These are phyloP conservation scores for Phaeosphaeriaceae sp. DNA, from an alignment of 2,329 filamentous ascomycete genomes.

Conservation along the genomic window DNA sequence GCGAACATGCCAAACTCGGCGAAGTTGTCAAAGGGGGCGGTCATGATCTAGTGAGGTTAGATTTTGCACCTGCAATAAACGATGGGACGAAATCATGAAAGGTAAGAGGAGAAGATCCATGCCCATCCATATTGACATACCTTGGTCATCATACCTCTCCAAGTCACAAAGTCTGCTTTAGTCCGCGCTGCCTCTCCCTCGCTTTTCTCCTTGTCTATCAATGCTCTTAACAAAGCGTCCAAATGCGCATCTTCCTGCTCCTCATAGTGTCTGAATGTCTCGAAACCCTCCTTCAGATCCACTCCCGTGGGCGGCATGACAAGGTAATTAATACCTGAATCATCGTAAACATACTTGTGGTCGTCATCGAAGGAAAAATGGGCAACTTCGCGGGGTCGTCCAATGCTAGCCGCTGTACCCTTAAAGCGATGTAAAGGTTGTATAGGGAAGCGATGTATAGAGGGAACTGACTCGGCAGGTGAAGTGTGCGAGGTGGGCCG, in stretches of 20 bases:
- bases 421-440: conserved; percentile 43
- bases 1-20: conserved; percentile 95
- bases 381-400: conserved; percentile 74
- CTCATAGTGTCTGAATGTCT: conserved; percentile 82
- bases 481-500: neutral
- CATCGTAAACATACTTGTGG: conserved; percentile 76
- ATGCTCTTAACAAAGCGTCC: conserved; percentile 78
- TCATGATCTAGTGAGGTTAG: conserved; percentile 71
- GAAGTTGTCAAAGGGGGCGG: conserved; percentile 78
- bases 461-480: neutral
- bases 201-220: conserved; percentile 74
- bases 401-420: conserved; percentile 42
- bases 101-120: conserved; percentile 15
- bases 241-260: conserved; percentile 86
- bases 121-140: conserved; percentile 53
- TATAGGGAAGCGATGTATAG: conserved; percentile 33
- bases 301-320: conserved; percentile 75
- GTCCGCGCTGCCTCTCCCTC: conserved; percentile 63
- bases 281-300: conserved; percentile 81
- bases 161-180: conserved; percentile 83
- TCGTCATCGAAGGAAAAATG: conserved; percentile 92
- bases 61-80: conserved; percentile 5
- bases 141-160: conserved; percentile 99
- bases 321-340: conserved; percentile 85
- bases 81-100: conserved; percentile 3